A percentile compares a stretch with the other conserved stretches of the same genome.
Conservation (phyloP, 768 basidiomycete genomes). For the Auriscalpium orientale region DNA sequence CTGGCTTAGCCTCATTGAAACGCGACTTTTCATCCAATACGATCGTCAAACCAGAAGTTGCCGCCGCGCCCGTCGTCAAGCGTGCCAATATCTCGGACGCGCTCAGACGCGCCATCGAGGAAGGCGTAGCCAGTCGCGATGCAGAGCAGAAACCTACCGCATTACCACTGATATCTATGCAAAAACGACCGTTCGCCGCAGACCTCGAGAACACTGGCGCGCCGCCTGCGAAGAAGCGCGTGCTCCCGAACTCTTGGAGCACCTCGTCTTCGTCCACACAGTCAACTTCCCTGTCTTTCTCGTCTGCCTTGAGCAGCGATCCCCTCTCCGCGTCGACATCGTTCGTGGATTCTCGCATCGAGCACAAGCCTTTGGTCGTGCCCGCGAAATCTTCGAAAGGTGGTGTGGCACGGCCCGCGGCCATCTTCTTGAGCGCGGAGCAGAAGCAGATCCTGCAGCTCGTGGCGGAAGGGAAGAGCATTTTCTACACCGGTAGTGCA, state of each 20-base stretch:
- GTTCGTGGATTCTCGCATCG: slow-evolving; percentile 1
- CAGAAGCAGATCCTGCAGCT: slow-evolving; percentile 79
- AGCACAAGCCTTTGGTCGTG: slow-evolving; percentile 17
- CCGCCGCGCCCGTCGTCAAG: slow-evolving; percentile 39
- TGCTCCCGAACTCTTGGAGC: slow-evolving; percentile 12
- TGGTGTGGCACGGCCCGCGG: slow-evolving; percentile 21
- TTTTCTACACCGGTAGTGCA: slow-evolving; percentile 97
- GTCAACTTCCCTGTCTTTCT: neutral
- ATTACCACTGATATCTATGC: slow-evolving; percentile 14
- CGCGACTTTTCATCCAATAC: slow-evolving; percentile 52
- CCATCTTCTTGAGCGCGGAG: slow-evolving; percentile 71
- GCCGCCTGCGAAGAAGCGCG: slow-evolving; percentile 7
- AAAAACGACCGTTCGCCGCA: slow-evolving; percentile 15
- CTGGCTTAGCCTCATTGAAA: slow-evolving; percentile 52
- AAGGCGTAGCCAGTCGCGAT: slow-evolving; percentile 12
- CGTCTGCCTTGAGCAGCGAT: neutral
- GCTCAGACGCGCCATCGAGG: slow-evolving; percentile 11
- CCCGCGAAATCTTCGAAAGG: slow-evolving; percentile 16
- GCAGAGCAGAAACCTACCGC: neutral
- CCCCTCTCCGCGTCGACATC: slow-evolving; percentile 7
- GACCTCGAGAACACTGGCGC: neutral
- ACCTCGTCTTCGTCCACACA: neutral
- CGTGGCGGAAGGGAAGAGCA: slow-evolving; percentile 61
- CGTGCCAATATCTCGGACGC: slow-evolving; percentile 15
- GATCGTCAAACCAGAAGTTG: slow-evolving; percentile 14